Base-by-base conservation (phyloP, 306 rosid genomes). In the Quercus rubra region DNA sequence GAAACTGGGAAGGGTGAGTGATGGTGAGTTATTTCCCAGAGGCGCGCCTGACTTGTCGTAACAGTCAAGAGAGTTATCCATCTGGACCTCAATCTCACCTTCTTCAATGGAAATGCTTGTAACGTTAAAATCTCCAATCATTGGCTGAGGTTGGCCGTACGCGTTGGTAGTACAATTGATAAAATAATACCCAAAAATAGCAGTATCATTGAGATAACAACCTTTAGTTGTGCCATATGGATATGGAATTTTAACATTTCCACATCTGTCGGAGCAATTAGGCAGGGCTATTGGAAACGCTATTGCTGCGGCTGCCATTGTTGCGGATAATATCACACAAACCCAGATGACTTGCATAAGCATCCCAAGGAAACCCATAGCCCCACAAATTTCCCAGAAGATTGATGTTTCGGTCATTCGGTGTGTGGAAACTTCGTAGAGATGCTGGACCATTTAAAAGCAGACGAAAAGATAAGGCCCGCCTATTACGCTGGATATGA, bases 221-320 rank as follows among this genome's bases (percentile, higher is more conserved):
- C 18, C 25, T 1, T 3, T 0, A 1, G 17, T 57, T 4, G 55
- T 64, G 1, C 94, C 90, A 31, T 84, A 90, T 17, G 92, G 94
- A 66, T 86, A 90, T 33, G 88, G 88, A 63, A 90, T 77, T 17
- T 11, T 1, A 4, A 90, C 13, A 18, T 62, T 19, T 9, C 90
- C 94, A 17, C 90, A 86, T 1, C 51, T 33, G 18, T 30, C 25
- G 2, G 6, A 46, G 74, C 87, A 82, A 13, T 81, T 83, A 28
- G 68, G 70, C 10, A 51, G 57, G 17, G 43, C 43, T 38, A 38
- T 6, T 38, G 43, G 10, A 38, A 38, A 6, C 2, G 10, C 10
- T 38, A 6, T 38, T 38, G 43, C 43, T 38, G 43, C 10, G 2
- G 43, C 43, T 38, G 43, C 43, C 43, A 38, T 38, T 6, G 2